Base-by-base conservation (phyloP, 345 rosid genomes). In the Hibiscus mutabilis region DNA sequence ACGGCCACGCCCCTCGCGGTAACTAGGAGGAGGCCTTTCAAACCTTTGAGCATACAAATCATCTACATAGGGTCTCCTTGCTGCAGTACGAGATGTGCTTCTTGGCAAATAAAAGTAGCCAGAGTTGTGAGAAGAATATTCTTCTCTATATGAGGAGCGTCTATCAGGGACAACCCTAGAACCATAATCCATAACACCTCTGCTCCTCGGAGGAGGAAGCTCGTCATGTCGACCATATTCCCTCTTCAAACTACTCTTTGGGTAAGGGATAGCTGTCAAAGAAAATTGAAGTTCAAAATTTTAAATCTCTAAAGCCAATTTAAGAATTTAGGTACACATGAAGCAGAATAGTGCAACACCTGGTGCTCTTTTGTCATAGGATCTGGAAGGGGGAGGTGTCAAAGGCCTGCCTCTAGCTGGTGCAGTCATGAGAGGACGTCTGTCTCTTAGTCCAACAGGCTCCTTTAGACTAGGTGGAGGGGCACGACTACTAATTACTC, bases 361-460 rank as follows among this genome's bases (percentile, higher is more conserved):
- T 60, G 96, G 89, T 31, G 89, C 86, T 75, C 97, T 90, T 77
- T 98, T 85, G 60, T 90, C 91, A 80, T 90, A 95, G 49, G 93
- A 86, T 81, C 98, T 85, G 51, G 56, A 47, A 69, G 89, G 58
- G 73, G 89, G 92, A 27, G 87, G 91, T 35, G 90, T 86, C 75
- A 91, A 74, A 15, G 90, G 87, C 79, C 97, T 83, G 68, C 78
- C 70, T 82, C 97, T 95, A 68, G 88, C 71, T 71, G 96, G 91
- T 68, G 79, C 70, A 42, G 97, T 80, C 81, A 86, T 80, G 62
- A 83, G 77, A 73, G 93, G 96, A 37, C 86, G 91, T 70, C 96
- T 87, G 40, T 88, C 97, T 71, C 98, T 86, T 72, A 80, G 70
- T 59, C 77, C 85, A 72, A 71, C 52, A 53, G 86, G 85, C 79